Evolutionary conservation across 176 grass and related monocot genomes (phyloP), one percentile per base, ranked within the genome.

Genomic region (Juncus effusus): DNA sequence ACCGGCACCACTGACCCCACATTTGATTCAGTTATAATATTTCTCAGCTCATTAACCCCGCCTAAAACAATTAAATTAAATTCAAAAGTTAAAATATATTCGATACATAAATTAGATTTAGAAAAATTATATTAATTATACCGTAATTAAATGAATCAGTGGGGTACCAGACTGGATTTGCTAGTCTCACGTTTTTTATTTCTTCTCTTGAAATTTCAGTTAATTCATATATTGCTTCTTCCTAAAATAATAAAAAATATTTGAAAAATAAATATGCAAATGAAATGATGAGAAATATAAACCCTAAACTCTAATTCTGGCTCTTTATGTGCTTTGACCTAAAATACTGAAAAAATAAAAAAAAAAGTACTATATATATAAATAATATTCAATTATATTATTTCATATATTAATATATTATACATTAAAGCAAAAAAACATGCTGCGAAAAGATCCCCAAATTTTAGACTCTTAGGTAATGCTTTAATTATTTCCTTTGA

Each of bases 1-100:
- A 91, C 94, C 88, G 82, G 94, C 88, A 70, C 94, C 88, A 62
- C 80, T 99, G 42, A 93, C 94, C 51, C 88, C 88, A 64, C 85
- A 99, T 77, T 99, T 99, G 94, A 72, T 93, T 93, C 94, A 73
- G 92, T 87, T 62, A 92, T 99, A 68, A 99, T 93, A 76, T 93
- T 99, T 57, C 65, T 85, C 41, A 82, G 7, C 59, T 89, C 90
- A 72, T 85, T 56, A 90, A 68, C 65, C 83, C 82, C 65, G 57
- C 85, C 94, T 93, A 69, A 8, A 77, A 73, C 16, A 54, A 15
- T 54, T 70, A 63, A 65, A 28, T 28, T 28, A 28, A 28, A 28
- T 28, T 28, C 19, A 28, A 28, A 28, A 28, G 1, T 28, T 28
- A 12, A 72, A 69, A 78, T 15, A 68, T 55, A 77, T 45, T 36